Percentiles rank a stretch among this genome's conserved stretches.
Evolutionary conservation across 1,284 basidiomycete species (phyloP).

Genomic region (Trichosporon asahii): DNA sequence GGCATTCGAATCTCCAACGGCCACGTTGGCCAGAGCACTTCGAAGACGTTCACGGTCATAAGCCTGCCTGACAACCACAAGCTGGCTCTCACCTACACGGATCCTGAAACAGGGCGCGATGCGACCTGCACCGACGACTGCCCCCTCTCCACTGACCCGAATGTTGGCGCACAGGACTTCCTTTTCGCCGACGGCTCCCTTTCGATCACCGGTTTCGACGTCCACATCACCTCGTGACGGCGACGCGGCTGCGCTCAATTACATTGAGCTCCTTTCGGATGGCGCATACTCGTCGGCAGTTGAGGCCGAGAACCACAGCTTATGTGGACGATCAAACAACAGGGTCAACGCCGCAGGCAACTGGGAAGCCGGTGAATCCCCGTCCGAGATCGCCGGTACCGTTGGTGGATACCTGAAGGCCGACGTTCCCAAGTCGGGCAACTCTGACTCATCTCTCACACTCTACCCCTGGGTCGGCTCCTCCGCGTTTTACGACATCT

Average conservation of each 20-base stretch:
- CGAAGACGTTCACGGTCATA: constrained; percentile 76
- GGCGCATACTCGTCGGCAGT: constrained; percentile 55
- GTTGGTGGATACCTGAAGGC: constrained; percentile 70
- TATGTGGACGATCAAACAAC: constrained; percentile 18
- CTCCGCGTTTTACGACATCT: constrained; percentile 79
- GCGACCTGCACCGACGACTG: constrained; percentile 67
- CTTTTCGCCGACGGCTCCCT: constrained; percentile 67
- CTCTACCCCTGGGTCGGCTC: constrained; percentile 88
- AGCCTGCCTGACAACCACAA: constrained; percentile 84
- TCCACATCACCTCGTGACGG: constrained; percentile 77
- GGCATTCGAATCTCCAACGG: constrained; percentile 90
- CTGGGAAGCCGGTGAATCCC: constrained; percentile 65
- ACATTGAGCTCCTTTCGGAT: constrained; percentile 83
- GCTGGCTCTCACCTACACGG: constrained; percentile 70
- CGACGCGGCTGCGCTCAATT: constrained; percentile 72
- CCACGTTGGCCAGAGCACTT: constrained; percentile 72
- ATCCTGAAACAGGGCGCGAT: constrained; percentile 69
- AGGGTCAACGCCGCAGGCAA: constrained; percentile 59
- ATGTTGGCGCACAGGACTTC: constrained; percentile 62
- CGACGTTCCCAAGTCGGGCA: constrained; percentile 57
- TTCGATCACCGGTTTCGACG: constrained; percentile 62
- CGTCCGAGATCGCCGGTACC: constrained; percentile 74
- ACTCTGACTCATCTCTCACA: constrained; percentile 66
- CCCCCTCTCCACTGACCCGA: constrained; percentile 68
- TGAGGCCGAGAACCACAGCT: constrained; percentile 55